Base-by-base conservation (phyloP, 177 flowering plant species). In the Tripterygium wilfordii region DNA sequence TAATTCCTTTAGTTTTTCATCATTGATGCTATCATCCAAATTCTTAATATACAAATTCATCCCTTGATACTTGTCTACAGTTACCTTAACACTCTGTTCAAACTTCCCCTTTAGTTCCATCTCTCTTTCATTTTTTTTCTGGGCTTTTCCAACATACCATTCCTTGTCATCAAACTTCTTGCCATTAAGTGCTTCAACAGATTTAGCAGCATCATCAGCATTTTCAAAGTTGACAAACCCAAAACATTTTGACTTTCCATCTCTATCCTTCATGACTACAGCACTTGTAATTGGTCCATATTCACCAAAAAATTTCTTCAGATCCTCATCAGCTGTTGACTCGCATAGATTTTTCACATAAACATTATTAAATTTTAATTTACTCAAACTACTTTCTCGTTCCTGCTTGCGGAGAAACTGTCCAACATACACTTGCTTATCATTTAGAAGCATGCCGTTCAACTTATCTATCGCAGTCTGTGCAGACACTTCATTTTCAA, bases 101-200 rank as follows among this genome's bases (percentile, higher is more conserved):
- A 83, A 83, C 23, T 63, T 59, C n/a, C 61, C 76, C 60, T 78
- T 88, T 18, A 88, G 68, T 60, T 88, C 91, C 23, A 48, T 53
- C 47, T 85, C 96, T 54, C 96, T 77, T 64, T 88, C 91, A 60
- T 76, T 70, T 61, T 85, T 85, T 48, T 85, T 88, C 57, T 82
- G 86, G n/a, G 96, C 96, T 62, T 76, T 88, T 5, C 96, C 95
- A 51, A 88, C 96, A 70, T 69, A 83, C 95, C 87, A 83, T 22
- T 83, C 95, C 66, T 79, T 88, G 1, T 77, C 91, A 54, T 79
- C 89, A 66, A 83, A 25, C 21, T 61, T 71, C 55, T 76, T 81
- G 5, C 91, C 95, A 67, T 88, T 85, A 12, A 88, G 71, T 18
- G 70, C 74, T 39, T 88, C 97, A 66, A 85, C 91, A 57, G 95